A percentile compares a stretch with the other conserved stretches of the same genome.
Conservation (phyloP, 768 basidiomycete species). For the Hortiboletus campestris region DNA sequence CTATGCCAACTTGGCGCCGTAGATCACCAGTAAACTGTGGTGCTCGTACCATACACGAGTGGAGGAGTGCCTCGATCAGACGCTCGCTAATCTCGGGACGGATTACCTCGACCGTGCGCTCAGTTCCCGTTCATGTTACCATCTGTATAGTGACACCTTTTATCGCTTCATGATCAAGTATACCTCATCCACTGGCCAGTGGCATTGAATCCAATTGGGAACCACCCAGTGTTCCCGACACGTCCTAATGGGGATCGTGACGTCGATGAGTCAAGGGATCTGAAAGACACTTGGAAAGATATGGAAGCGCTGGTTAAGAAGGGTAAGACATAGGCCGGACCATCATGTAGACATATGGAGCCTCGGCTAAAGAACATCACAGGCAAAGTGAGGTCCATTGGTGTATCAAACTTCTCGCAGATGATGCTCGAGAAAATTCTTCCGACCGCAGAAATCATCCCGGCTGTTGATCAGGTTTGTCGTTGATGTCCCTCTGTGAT, state of each 20-base stretch:
- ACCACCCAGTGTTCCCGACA: conserved; percentile 55
- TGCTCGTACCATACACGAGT: conserved; percentile 67
- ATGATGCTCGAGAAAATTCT: conserved; percentile 68
- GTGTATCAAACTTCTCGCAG: conserved; percentile 76
- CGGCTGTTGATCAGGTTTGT: conserved; percentile 70
- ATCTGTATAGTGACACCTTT: not conserved
- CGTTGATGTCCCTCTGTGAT: not conserved
- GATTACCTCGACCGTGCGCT: conserved; percentile 79
- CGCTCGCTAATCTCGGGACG: conserved; percentile 73
- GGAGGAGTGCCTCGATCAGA: conserved; percentile 71
- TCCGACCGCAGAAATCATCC: conserved; percentile 61
- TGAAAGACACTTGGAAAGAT: conserved; percentile 78
- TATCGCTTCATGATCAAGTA: conserved; percentile 28
- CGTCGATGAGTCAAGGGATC: conserved; percentile 61
- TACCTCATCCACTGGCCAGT: conserved; percentile 83
- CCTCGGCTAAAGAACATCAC: conserved; percentile 5
- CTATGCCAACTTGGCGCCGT: not conserved
- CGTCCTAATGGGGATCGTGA: conserved; percentile 66
- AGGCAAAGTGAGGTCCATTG: conserved; percentile 68
- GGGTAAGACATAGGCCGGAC: conserved; percentile 36
- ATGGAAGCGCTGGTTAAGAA: conserved; percentile 74
- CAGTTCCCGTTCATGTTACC: not conserved
- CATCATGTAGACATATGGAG: conserved; percentile 2
- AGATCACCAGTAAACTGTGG: conserved; percentile 77
- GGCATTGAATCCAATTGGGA: conserved; percentile 67